A percentile compares a stretch with the other conserved stretches of the same genome.
phyloP scores from a whole-genome alignment of 163 green algal species.

The Prototheca cutis region DNA sequence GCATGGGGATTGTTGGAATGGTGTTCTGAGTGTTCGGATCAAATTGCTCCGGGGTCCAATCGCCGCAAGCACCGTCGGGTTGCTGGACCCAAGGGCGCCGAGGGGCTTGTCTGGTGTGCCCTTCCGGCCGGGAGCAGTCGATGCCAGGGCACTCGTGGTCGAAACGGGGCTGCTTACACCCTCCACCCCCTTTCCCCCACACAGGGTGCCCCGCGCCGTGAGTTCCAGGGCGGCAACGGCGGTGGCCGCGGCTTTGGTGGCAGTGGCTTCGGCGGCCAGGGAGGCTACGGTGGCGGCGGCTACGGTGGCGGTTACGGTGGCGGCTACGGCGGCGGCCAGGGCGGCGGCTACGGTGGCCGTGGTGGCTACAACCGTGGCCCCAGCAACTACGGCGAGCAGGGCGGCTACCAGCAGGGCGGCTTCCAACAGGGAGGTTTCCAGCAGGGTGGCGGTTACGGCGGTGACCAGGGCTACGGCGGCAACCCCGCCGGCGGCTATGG shows the following conservation, averaged over 20 bases:
- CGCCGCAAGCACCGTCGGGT: no score
- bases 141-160: background rate
- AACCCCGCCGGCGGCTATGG: no score
- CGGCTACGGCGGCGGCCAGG: slow-evolving; percentile 7
- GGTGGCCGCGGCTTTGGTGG: slow-evolving; percentile 8
- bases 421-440: background rate
- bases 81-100: no score
- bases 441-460: no score
- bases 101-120: no score
- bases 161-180: no score
- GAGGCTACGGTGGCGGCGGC: slow-evolving; percentile 18
- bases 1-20: no score
- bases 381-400: background rate
- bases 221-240: slow-evolving; percentile 9
- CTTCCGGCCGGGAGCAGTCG: background rate
- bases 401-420: background rate
- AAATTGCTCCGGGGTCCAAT: no score
- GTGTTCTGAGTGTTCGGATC: background rate
- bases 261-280: slow-evolving; percentile 3
- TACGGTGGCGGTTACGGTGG: slow-evolving; percentile 9
- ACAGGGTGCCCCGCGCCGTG: slow-evolving; percentile 26
- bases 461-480: background rate
- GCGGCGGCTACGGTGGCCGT: background rate
- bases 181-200: background rate
- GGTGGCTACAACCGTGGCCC: background rate